Evolutionary conservation across 768 basidiomycete genomes (phyloP).

Genomic region (Lyophyllum shimeji): DNA sequence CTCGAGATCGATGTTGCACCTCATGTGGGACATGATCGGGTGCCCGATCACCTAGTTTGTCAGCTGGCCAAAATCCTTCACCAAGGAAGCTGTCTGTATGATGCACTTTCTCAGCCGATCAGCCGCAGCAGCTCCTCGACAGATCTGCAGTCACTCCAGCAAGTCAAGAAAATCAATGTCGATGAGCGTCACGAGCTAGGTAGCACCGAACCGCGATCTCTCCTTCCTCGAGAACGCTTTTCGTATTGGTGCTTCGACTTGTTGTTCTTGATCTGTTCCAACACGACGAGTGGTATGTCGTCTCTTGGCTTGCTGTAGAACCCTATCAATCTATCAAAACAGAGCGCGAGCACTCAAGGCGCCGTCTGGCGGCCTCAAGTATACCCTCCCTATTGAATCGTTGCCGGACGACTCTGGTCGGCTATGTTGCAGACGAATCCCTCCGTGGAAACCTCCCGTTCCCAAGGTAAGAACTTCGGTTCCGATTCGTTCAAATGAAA

Average conservation of each 20-base stretch:
- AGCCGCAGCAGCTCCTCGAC: background rate
- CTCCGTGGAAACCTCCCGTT: constrained; percentile 89
- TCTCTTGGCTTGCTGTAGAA: background rate
- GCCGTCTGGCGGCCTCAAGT: constrained; percentile 70
- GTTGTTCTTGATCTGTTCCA: constrained; percentile 77
- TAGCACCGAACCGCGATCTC: constrained; percentile 54
- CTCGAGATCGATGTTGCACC: constrained; percentile 83
- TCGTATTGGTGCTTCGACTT: constrained; percentile 93
- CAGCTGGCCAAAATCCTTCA: constrained; percentile 72
- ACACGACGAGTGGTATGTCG: constrained; percentile 56
- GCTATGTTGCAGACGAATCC: constrained; percentile 82
- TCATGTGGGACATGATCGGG: constrained; percentile 61
- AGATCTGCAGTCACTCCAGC: constrained; percentile 11
- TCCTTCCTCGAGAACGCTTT: constrained; percentile 78
- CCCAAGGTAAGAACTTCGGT: constrained; percentile 55
- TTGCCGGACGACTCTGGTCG: constrained; percentile 64
- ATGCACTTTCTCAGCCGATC: constrained; percentile 20
- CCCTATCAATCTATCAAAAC: background rate
- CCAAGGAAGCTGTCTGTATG: constrained; percentile 68
- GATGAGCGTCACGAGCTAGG: constrained; percentile 44
- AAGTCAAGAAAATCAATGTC: constrained; percentile 36
- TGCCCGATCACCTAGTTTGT: constrained; percentile 70
- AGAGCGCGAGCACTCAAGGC: constrained; percentile 64
- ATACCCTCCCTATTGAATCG: constrained; percentile 74
- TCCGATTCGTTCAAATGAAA: background rate